phyloP scores from a whole-genome alignment of 129 eudicot species.

The Sambucus nigra region DNA sequence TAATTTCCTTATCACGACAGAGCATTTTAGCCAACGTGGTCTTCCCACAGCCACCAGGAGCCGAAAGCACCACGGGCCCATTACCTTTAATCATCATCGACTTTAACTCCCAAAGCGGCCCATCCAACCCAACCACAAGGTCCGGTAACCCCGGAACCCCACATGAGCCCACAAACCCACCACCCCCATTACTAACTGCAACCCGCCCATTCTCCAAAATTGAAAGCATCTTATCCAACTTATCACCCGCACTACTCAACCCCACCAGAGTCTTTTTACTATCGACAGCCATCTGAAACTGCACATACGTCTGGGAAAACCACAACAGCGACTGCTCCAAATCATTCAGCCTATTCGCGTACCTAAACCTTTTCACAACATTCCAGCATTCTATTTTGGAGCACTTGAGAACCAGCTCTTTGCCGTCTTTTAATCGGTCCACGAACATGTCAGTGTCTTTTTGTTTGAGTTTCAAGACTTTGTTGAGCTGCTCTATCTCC shows the following conservation, averaged over 20 bases:
- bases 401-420: too few relatives aligned
- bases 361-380: neutral
- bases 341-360: constrained; percentile 6
- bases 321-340: constrained; percentile 1
- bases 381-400: constrained; percentile 14
- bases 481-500: too few relatives aligned
- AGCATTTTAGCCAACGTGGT: neutral
- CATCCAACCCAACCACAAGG: too few relatives aligned
- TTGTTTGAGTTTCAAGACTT: too few relatives aligned
- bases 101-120: neutral
- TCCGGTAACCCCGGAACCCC: too few relatives aligned
- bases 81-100: neutral
- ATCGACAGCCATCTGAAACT: constrained; percentile 2
- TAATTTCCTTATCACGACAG: too few relatives aligned
- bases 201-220: neutral
- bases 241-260: neutral
- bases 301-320: constrained; percentile 6
- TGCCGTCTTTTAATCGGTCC: neutral
- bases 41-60: constrained; percentile 3
- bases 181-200: too few relatives aligned
- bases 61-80: too few relatives aligned
- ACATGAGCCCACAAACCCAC: too few relatives aligned
- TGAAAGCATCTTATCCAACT: neutral
- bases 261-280: neutral
- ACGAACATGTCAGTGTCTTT: constrained; percentile 5